Conservation (phyloP, 75 land plant species). For the Chamaecyparis obtusa region DNA sequence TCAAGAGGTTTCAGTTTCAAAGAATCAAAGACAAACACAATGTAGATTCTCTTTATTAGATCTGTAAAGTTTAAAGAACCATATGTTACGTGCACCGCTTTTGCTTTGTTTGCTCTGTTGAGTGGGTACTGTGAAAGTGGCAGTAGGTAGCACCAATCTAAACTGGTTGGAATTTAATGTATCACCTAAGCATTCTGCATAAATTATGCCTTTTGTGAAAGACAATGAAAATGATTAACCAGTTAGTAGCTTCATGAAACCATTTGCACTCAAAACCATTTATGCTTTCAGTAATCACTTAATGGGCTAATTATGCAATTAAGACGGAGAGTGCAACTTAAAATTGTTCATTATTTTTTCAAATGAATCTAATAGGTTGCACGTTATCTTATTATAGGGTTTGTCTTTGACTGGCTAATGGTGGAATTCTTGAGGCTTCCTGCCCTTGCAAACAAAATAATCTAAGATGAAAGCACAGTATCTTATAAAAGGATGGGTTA, state of each 20-base stretch:
- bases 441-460: not conserved
- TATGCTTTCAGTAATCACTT: not conserved
- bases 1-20: not conserved
- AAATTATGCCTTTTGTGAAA: not conserved
- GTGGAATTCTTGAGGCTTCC: not conserved
- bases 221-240: not conserved
- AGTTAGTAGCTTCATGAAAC: not conserved
- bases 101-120: not conserved
- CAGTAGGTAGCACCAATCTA: not conserved
- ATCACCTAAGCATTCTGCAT: not conserved
- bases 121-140: not conserved
- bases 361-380: not conserved
- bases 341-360: not conserved
- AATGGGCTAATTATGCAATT: not conserved
- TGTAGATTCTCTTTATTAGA: not conserved
- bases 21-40: not conserved
- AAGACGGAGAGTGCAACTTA: not conserved
- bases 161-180: not conserved
- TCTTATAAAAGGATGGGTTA: not conserved
- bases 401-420: not conserved
- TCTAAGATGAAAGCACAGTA: not conserved
- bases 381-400: not conserved
- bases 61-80: not conserved
- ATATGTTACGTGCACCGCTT: not conserved
- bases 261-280: not conserved